Evolutionary conservation across 257 asterid species (phyloP).

Genomic region (Handroanthus guayacan): DNA sequence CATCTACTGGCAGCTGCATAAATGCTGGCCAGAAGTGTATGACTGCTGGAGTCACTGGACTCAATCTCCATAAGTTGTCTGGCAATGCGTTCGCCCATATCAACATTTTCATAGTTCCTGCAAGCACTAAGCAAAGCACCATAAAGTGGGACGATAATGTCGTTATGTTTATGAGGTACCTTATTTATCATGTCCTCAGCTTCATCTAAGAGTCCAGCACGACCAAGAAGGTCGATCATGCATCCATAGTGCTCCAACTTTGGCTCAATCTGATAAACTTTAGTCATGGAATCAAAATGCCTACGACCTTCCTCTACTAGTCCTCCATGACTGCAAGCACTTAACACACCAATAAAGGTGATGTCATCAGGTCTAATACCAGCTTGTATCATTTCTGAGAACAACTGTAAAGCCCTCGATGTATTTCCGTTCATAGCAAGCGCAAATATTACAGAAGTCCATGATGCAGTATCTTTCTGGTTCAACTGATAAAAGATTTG

Average conservation of each 20-base stretch:
- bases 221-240: slow-evolving; percentile 79
- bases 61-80: slow-evolving; percentile 58
- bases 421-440: slow-evolving; percentile 77
- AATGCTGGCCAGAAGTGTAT: slow-evolving; percentile 66
- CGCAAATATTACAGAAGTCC: slow-evolving; percentile 79
- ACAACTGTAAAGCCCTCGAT: slow-evolving; percentile 59
- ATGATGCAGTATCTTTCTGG: slow-evolving; percentile 70
- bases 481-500: slow-evolving; percentile 59
- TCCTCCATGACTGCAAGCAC: slow-evolving; percentile 92
- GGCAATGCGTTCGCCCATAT: slow-evolving; percentile 77
- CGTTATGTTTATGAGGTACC: slow-evolving; percentile 47
- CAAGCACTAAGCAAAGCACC: slow-evolving; percentile 89
- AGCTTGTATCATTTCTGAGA: slow-evolving; percentile 63
- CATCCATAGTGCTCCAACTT: slow-evolving; percentile 85
- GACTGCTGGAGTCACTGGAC: slow-evolving; percentile 63
- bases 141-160: slow-evolving; percentile 62
- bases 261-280: slow-evolving; percentile 62
- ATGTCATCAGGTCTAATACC: slow-evolving; percentile 78
- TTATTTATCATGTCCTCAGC: slow-evolving; percentile 63
- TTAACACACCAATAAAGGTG: slow-evolving; percentile 79
- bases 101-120: slow-evolving; percentile 66
- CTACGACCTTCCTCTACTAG: slow-evolving; percentile 79
- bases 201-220: slow-evolving; percentile 81
- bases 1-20: slow-evolving; percentile 82
- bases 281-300: slow-evolving; percentile 68